phyloP scores from a whole-genome alignment of 148 eudicot species.

The Gaultheria prostrata region DNA sequence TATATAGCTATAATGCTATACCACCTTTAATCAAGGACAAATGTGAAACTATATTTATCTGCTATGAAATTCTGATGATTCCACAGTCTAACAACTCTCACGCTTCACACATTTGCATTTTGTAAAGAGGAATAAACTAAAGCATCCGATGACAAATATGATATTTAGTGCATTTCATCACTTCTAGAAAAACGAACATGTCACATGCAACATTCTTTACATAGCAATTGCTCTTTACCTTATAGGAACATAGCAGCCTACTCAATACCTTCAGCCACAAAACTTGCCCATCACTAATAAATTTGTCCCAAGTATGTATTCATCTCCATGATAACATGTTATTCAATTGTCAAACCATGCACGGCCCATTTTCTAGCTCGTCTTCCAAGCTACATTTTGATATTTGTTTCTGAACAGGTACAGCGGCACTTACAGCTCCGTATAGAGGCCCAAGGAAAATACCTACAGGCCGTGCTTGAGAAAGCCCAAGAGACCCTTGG shows the following conservation, averaged over 20 bases:
- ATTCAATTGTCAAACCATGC: background rate
- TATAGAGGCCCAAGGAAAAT: conserved; percentile 91
- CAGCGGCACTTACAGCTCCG: conserved; percentile 83
- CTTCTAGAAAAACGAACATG: background rate
- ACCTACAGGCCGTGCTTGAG: conserved; percentile 78
- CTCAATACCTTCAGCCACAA: background rate
- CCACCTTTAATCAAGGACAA: background rate
- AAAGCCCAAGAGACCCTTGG: conserved; percentile 88
- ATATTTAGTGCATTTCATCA: background rate
- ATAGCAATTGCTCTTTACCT: background rate
- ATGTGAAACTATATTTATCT: background rate
- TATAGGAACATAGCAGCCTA: background rate
- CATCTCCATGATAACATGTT: background rate
- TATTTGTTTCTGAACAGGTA: conserved; percentile 39
- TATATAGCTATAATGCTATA: background rate
- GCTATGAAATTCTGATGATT: background rate
- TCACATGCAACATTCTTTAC: background rate
- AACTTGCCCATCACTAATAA: background rate
- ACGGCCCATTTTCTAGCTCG: background rate
- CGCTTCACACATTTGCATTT: background rate
- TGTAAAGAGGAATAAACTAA: background rate
- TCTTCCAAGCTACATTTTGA: conserved; percentile 2
- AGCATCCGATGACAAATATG: conserved; percentile 1
- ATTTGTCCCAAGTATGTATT: background rate
- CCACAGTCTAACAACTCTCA: background rate